phyloP scores from a whole-genome alignment of 2,329 filamentous ascomycete genomes.

The Dryadomyces sulphureus region DNA sequence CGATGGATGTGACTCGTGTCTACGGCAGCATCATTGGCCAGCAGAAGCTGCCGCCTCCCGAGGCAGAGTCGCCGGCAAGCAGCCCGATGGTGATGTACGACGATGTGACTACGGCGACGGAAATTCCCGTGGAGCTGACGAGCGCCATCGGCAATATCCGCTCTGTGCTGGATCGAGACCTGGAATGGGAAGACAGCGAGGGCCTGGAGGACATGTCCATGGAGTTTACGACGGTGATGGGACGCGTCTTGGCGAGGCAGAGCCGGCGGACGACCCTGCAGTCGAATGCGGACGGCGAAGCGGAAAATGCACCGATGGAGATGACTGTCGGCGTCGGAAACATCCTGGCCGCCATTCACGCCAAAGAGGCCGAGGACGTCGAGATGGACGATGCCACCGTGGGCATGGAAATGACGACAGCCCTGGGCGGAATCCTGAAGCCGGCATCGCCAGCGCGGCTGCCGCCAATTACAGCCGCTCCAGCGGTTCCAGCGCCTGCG shows the following conservation, averaged over 20 bases:
- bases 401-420: constrained; percentile 55
- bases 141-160: constrained; percentile 60
- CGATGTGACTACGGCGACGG: constrained; percentile 36
- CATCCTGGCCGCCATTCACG: constrained; percentile 10
- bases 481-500: neutral
- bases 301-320: constrained; percentile 28
- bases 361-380: constrained; percentile 17
- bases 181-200: constrained; percentile 11
- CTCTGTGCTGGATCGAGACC: constrained; percentile 11
- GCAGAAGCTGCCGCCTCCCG: constrained; percentile 9
- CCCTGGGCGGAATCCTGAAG: constrained; percentile 47
- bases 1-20: constrained; percentile 84
- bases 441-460: constrained; percentile 20
- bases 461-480: constrained; percentile 15
- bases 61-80: constrained; percentile 7
- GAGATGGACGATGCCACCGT: constrained; percentile 24
- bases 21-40: constrained; percentile 62
- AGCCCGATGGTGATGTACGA: constrained; percentile 24
- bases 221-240: constrained; percentile 57
- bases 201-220: constrained; percentile 61
- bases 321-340: constrained; percentile 33
- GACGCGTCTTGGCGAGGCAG: constrained; percentile 28
- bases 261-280: constrained; percentile 12
- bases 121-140: constrained; percentile 61
- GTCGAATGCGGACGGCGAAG: constrained; percentile 11